Evolutionary conservation across 2,329 filamentous ascomycete genomes (phyloP), one percentile per base, ranked within the genome.

Genomic region (Rhynchosporium graminicola): DNA sequence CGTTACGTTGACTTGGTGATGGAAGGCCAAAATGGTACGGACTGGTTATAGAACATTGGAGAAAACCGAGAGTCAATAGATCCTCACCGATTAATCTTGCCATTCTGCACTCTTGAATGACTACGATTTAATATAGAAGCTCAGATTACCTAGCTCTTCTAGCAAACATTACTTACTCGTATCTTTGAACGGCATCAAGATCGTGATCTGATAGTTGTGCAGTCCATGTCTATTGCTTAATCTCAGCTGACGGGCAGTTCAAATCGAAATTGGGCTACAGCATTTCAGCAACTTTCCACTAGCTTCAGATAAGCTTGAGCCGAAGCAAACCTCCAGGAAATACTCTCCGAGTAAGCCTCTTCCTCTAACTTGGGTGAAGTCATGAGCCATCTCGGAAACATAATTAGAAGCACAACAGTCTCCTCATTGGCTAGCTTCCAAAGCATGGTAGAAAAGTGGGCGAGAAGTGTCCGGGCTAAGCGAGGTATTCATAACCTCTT

Each of bases 401-500:
- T 64, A 46, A 52, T 7, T 26, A 31, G 40, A 28, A 36, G 50
- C 31, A 57, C 7, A 38, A 9, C 20, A 13, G 20, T n/a, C 57
- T 8, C 31, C 38, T 57, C 26, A 64, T 62, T 57, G 54, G 61
- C 31, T 28, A n/a, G 10, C n/a, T 33, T 9, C 15, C n/a, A 43
- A 58, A 65, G 60, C 26, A 33, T 38, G 43, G 52, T 15, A 3
- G 26, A 61, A 68, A 68, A 67, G 65, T 65, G 59, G 31, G 65
- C 65, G 64, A 69, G 62, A 69, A 63, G 59, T 67, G 26, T 63
- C 68, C 68, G 65, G 20, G 54, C 33, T 63, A 65, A 69, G 67
- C 67, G 65, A 69, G 65, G 20, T 8, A 13, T 28, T 54, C 47
- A 2, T 52, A 51, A 50, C 31, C 36, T 51, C 43, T 20, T 50